Conservation (phyloP, 2,329 filamentous ascomycete species). For the Nemania abortiva region DNA sequence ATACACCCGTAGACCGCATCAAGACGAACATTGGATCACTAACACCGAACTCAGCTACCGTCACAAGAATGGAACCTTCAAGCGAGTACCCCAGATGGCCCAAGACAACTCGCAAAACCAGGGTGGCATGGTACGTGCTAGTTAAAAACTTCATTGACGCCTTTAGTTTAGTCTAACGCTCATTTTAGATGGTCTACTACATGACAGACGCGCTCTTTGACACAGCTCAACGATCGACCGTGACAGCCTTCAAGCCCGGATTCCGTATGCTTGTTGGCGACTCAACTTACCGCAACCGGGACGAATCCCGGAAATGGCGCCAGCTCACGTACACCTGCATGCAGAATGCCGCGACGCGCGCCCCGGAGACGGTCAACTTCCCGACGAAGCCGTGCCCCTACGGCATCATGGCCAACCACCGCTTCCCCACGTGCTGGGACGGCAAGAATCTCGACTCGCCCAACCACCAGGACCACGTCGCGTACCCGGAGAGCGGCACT, state of each 20-base stretch:
- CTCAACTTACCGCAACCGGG: conserved; percentile 51
- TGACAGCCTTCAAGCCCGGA: conserved; percentile 61
- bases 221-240: conserved; percentile 53
- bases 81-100: conserved; percentile 56
- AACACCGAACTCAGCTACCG: conserved; percentile 48
- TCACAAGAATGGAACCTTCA: conserved; percentile 57
- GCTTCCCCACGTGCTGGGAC: conserved; percentile 52
- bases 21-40: neutral
- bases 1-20: neutral
- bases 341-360: conserved; percentile 54
- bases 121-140: conserved; percentile 55
- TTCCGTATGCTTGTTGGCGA: conserved; percentile 64
- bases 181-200: conserved; percentile 58
- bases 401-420: conserved; percentile 60
- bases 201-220: conserved; percentile 57
- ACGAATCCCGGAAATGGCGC: conserved; percentile 54
- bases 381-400: conserved; percentile 55
- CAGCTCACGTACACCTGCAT: conserved; percentile 57
- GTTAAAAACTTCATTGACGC: neutral
- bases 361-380: conserved; percentile 56
- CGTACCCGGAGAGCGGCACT: conserved; percentile 58
- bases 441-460: conserved; percentile 52
- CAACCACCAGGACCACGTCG: conserved; percentile 55
- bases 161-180: conserved; percentile 18
- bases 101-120: conserved; percentile 56